Percentiles rank a stretch among this genome's conserved stretches.
These are phyloP conservation scores for Metarhizium sp. DNA, from an alignment of 2,329 filamentous ascomycete species.

Conservation along the genomic window DNA sequence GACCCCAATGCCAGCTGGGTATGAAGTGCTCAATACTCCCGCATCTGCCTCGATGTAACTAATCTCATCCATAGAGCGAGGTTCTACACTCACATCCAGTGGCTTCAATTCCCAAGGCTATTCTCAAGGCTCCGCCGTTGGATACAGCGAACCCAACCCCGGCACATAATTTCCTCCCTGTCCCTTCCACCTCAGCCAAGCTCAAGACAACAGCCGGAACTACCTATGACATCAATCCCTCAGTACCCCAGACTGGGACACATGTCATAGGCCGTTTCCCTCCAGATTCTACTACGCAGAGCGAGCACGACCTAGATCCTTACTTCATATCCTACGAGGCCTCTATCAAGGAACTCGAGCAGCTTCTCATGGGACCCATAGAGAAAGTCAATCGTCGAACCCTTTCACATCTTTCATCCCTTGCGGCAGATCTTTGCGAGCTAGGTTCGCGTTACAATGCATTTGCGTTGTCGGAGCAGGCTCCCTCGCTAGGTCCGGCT, in stretches of 20 bases:
- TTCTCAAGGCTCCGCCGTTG: slow-evolving; percentile 89
- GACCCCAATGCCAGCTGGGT: slow-evolving; percentile 99
- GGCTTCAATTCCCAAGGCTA: slow-evolving; percentile 84
- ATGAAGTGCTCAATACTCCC: slow-evolving; percentile 17
- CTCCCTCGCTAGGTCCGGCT: slow-evolving; percentile 76
- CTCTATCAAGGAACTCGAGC: slow-evolving; percentile 84
- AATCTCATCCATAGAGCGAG: slow-evolving; percentile 55
- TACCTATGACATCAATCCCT: slow-evolving; percentile 24
- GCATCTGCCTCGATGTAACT: slow-evolving; percentile 11
- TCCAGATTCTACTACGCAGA: slow-evolving; percentile 63
- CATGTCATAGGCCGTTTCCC: slow-evolving; percentile 76
- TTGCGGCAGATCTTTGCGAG: slow-evolving; percentile 84
- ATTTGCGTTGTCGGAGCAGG: slow-evolving; percentile 90
- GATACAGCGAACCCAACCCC: slow-evolving; percentile 86
- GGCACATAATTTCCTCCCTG: slow-evolving; percentile 78
- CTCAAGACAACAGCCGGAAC: slow-evolving; percentile 51
- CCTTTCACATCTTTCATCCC: slow-evolving; percentile 71
- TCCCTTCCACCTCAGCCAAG: slow-evolving; percentile 79
- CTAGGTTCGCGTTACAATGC: slow-evolving; percentile 94
- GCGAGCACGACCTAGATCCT: slow-evolving; percentile 84
- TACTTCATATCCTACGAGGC: slow-evolving; percentile 93
- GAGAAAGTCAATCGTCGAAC: slow-evolving; percentile 93
- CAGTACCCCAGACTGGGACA: slow-evolving; percentile 29
- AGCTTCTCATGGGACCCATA: slow-evolving; percentile 82
- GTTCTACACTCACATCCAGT: slow-evolving; percentile 90